phyloP scores from a whole-genome alignment of 2,329 filamentous ascomycete genomes.

The Neopestalotiopsis sp. region DNA sequence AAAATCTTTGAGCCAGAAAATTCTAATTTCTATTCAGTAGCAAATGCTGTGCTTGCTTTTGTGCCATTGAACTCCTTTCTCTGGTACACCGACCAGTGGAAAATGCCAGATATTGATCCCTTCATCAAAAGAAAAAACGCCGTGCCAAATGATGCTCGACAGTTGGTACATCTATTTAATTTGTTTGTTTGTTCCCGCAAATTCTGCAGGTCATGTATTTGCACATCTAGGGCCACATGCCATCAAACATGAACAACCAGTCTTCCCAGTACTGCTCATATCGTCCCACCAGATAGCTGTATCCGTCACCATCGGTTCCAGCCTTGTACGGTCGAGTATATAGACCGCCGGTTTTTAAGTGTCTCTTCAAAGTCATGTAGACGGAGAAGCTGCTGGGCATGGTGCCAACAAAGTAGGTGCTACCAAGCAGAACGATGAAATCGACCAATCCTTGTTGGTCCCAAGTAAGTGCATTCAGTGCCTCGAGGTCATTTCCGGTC shows the following conservation, averaged over 20 bases:
- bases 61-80: background rate
- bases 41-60: conserved; percentile 1
- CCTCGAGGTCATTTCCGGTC: conserved; percentile 33
- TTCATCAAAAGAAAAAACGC: conserved; percentile 2
- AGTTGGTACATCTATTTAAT: background rate
- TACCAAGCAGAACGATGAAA: conserved; percentile 44
- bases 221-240: conserved; percentile 44
- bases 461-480: conserved; percentile 44
- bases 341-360: conserved; percentile 44
- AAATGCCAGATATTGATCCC: background rate
- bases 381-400: conserved; percentile 55
- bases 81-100: background rate
- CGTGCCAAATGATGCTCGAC: background rate
- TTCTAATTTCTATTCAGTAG: background rate
- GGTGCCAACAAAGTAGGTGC: conserved; percentile 47
- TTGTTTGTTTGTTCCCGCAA: background rate
- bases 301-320: conserved; percentile 46
- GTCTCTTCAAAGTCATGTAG: conserved; percentile 50
- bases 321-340: conserved; percentile 49
- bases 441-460: conserved; percentile 51
- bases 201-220: background rate
- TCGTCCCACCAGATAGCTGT: conserved; percentile 48
- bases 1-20: background rate
- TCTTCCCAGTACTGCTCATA: conserved; percentile 52
- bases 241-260: conserved; percentile 54